These are phyloP conservation scores for Stromatinia cepivora DNA, from an alignment of 2,329 filamentous ascomycete genomes.

Conservation along the genomic window DNA sequence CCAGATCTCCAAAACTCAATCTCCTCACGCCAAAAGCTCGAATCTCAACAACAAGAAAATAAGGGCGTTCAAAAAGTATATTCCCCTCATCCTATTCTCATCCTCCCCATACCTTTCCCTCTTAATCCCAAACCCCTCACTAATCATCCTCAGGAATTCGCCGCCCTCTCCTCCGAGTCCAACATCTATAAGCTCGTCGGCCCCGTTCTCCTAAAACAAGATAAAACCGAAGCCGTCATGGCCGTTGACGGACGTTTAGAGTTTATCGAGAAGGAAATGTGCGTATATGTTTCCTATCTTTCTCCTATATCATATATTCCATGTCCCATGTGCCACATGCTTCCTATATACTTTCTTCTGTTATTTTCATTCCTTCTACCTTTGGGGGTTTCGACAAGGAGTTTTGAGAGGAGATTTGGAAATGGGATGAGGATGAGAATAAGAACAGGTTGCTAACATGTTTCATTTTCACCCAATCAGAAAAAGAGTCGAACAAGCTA, in stretches of 20 bases:
- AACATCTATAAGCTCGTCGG: constrained; percentile 96
- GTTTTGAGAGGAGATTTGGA: neutral
- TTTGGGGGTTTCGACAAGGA: neutral
- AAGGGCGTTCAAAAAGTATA: constrained; percentile 76
- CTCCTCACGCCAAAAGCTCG: constrained; percentile 82
- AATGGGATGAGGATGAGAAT: neutral
- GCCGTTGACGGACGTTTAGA: constrained; percentile 88
- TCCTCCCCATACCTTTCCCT: neutral
- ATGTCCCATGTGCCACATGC: too few relatives aligned
- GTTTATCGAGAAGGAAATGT: constrained; percentile 95
- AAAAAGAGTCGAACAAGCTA: constrained; percentile 66
- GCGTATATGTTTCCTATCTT: constrained; percentile 41
- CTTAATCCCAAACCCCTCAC: constrained; percentile 25
- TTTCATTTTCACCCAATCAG: constrained; percentile 43
- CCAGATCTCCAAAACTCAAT: constrained; percentile 78
- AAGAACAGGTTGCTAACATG: neutral
- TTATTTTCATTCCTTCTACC: neutral
- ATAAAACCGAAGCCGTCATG: constrained; percentile 83
- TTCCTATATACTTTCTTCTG: neutral
- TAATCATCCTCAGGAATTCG: constrained; percentile 67
- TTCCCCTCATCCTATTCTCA: neutral
- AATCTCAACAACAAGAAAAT: constrained; percentile 94
- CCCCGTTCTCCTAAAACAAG: constrained; percentile 91
- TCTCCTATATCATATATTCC: neutral
- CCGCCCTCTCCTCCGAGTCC: constrained; percentile 73